Percentiles rank a stretch among this genome's conserved stretches.
Conservation (phyloP, 2,329 filamentous ascomycete genomes). For the Alternaria sp. region DNA sequence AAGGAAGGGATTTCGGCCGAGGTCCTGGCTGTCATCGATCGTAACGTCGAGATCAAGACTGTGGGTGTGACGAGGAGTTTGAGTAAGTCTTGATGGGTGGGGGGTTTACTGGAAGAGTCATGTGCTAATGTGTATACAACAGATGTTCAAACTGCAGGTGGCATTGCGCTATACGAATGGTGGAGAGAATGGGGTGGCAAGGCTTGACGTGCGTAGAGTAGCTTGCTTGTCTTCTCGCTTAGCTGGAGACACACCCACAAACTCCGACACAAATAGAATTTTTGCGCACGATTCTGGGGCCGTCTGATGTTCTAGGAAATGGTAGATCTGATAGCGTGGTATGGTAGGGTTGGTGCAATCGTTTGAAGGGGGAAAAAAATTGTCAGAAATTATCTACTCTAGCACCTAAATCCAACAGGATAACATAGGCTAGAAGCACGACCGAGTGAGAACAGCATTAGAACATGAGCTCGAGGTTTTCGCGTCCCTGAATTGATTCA, state of each 20-base stretch:
- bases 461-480: no score
- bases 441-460: no score
- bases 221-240: neutral
- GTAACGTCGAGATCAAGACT: conserved; percentile 63
- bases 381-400: no score
- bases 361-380: no score
- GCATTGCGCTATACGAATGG: conserved; percentile 62
- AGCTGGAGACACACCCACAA: neutral
- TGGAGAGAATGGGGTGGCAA: conserved; percentile 53
- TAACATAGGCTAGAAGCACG: no score
- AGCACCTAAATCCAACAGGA: no score
- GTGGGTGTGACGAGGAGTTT: conserved; percentile 62
- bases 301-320: no score
- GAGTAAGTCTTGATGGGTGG: conserved; percentile 37
- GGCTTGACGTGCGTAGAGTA: neutral
- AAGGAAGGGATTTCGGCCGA: conserved; percentile 60
- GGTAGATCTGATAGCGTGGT: no score
- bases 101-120: neutral
- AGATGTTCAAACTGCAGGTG: conserved; percentile 63
- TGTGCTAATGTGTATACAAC: neutral
- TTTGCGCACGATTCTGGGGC: no score
- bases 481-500: no score
- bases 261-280: neutral
- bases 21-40: conserved; percentile 59
- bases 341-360: no score